phyloP scores from a whole-genome alignment of 2,329 filamentous ascomycete species.

The Cercospora sesami region DNA sequence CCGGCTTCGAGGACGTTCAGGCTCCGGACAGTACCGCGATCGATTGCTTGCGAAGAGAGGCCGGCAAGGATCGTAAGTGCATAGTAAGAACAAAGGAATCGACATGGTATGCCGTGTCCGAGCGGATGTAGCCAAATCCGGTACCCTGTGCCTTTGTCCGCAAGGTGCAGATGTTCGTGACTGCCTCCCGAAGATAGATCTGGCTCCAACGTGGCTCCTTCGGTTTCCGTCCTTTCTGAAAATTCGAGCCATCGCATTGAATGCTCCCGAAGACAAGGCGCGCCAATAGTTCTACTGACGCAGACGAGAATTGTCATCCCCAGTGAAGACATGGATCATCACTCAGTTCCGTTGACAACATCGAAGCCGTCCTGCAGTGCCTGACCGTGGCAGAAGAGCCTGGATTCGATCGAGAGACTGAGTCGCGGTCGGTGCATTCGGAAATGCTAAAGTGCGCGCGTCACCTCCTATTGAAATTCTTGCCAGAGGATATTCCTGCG shows the following conservation, averaged over 20 bases:
- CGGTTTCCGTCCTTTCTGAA: no score
- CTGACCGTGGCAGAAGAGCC: background rate
- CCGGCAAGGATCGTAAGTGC: background rate
- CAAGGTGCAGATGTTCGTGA: background rate
- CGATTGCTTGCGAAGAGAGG: background rate
- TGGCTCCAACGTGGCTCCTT: background rate
- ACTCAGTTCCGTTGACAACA: background rate
- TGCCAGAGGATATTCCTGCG: no score
- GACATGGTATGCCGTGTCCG: background rate
- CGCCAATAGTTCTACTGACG: background rate
- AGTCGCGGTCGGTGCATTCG: background rate
- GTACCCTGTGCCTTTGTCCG: background rate
- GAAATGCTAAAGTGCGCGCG: background rate
- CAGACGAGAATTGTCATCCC: background rate
- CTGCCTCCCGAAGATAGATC: background rate
- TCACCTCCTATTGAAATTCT: no score
- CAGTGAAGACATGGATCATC: background rate
- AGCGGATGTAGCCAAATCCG: background rate
- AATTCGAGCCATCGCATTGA: background rate
- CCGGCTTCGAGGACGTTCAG: background rate
- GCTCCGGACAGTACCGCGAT: background rate
- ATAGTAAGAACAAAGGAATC: background rate
- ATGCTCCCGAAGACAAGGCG: background rate
- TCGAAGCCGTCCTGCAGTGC: background rate
- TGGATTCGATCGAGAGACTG: background rate